Evolutionary conservation across 2,329 filamentous ascomycete species (phyloP).

Genomic region (Scytalidium lignicola): DNA sequence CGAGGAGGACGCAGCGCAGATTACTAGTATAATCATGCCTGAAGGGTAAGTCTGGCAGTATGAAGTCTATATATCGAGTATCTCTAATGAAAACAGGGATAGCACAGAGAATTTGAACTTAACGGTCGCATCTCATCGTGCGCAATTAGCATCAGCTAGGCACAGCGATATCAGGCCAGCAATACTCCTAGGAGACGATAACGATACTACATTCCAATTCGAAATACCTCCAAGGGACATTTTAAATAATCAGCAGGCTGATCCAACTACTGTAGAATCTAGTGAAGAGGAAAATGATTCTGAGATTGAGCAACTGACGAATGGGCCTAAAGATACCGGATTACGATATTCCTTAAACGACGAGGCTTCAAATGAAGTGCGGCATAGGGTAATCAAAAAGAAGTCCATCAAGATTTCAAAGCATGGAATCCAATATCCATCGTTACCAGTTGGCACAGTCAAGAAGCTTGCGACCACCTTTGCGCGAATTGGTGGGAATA

Average conservation of each 20-base stretch:
- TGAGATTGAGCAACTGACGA: constrained; percentile 9
- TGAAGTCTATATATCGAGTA: not conserved
- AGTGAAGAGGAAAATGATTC: constrained; percentile 20
- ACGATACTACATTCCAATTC: constrained; percentile 26
- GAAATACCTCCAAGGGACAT: constrained; percentile 23
- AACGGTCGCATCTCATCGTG: not conserved
- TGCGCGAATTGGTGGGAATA: constrained; percentile 58
- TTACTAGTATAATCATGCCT: not conserved
- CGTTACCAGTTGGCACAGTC: constrained; percentile 66
- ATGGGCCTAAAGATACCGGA: constrained; percentile 7
- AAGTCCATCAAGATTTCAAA: constrained; percentile 58
- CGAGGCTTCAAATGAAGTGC: constrained; percentile 1
- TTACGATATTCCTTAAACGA: constrained; percentile 5
- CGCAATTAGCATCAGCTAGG: constrained; percentile 13
- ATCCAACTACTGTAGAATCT: constrained; percentile 19
- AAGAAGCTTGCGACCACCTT: constrained; percentile 70
- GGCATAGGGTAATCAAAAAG: constrained; percentile 29
- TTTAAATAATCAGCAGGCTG: constrained; percentile 19
- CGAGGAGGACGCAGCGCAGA: not conserved
- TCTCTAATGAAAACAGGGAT: not conserved
- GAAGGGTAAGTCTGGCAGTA: not conserved
- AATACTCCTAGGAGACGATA: constrained; percentile 24
- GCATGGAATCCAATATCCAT: constrained; percentile 70
- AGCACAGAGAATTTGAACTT: not conserved
- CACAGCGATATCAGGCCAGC: constrained; percentile 24